Evolutionary conservation across 495 filamentous ascomycete species (phyloP).

Genomic region (Aspergillus panamensis): DNA sequence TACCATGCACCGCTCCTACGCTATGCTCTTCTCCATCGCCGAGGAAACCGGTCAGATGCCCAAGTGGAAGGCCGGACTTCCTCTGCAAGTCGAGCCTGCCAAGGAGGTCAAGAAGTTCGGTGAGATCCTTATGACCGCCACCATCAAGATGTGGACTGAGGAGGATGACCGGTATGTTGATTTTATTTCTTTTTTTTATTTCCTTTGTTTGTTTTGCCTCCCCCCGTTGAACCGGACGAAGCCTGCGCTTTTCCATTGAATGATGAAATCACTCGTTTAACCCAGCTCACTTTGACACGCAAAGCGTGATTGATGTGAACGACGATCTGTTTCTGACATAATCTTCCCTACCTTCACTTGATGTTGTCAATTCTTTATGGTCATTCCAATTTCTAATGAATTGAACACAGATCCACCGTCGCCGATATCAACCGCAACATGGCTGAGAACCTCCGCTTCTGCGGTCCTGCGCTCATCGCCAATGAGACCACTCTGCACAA

Average conservation of each 20-base stretch:
- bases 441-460: constrained; percentile 86
- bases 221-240: not conserved
- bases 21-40: constrained; percentile 81
- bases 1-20: constrained; percentile 90
- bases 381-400: constrained; percentile 37
- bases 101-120: constrained; percentile 80
- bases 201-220: constrained; percentile 10
- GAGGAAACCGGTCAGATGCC: constrained; percentile 73
- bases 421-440: constrained; percentile 95
- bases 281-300: constrained; percentile 99
- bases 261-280: constrained; percentile 92
- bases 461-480: constrained; percentile 82
- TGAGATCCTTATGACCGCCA: constrained; percentile 79
- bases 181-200: constrained; percentile 22
- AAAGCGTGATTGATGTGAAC: constrained; percentile 83
- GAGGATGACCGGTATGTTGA: constrained; percentile 84
- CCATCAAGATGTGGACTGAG: constrained; percentile 78
- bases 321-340: constrained; percentile 52
- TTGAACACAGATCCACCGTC: constrained; percentile 65
- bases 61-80: constrained; percentile 88
- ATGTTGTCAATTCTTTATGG: constrained; percentile 12
- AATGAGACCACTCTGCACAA: constrained; percentile 59
- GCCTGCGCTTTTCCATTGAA: constrained; percentile 29
- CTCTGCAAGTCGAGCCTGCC: constrained; percentile 72
- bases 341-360: constrained; percentile 18